Evolutionary conservation across 2,329 filamentous ascomycete genomes (phyloP), one percentile per base, ranked within the genome.

Genomic region (Bipolaris cookei): DNA sequence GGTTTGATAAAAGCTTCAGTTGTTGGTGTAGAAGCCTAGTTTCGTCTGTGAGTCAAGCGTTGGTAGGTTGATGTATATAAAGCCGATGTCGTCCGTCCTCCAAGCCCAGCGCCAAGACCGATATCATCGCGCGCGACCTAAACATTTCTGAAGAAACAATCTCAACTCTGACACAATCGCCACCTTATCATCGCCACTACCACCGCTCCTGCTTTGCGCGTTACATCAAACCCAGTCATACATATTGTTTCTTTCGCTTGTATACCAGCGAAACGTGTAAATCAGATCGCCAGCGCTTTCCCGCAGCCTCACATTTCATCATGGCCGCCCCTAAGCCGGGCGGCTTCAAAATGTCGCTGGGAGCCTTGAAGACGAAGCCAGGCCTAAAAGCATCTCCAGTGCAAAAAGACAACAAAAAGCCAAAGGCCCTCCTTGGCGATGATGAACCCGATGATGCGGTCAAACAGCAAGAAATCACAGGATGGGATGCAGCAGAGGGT

Each of bases 401-500:
- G 8, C 58, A 64, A 46, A 66, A 65, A 32, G 62, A 62, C n/a
- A 49, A 50, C 6, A 75, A 76, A 57, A 64, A 67, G 14, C 60
- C 65, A 4, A 70, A 69, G 28, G 63, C 70, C 5, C 61, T 64
- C 8, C 70, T 73, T 28, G 71, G 63, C 52, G 72, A 72, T 37
- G 73, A 74, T 39, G 71, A 74, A 47, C 65, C 63, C 0, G 71
- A 73, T 11, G 68, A 72, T 34, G 56, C 62, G 18, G 63, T 60
- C 32, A 62, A 62, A 32, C 58, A 65, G 30, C 66, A 71, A 38
- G 71, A 85, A 64, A 83, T 86, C 21, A 81, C 81, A 5, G 83
- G 83, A 25, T 87, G 85, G 68, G 83, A 86, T 70, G 76, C 76
- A 2, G 70, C 77, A 45, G 78, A 78, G 23, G 82, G 83, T 63